Percentiles rank a stretch among this genome's conserved stretches.
Evolutionary conservation across 345 rosid species (phyloP).

Genomic region (Brassica carinata): DNA sequence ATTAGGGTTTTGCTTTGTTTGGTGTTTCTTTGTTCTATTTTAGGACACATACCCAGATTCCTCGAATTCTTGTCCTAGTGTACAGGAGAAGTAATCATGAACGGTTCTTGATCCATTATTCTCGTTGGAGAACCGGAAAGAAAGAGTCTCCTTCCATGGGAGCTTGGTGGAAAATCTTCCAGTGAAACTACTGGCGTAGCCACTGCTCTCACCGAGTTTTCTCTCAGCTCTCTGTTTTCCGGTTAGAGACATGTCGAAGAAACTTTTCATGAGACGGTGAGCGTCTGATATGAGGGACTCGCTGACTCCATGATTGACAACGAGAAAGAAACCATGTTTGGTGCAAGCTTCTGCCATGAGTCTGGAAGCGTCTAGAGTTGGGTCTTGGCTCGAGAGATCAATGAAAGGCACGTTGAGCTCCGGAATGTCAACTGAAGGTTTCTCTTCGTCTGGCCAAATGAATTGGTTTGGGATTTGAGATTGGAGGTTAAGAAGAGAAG

Average conservation of each 20-base stretch:
- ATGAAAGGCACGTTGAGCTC: slow-evolving; percentile 77
- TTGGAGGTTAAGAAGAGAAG: slow-evolving; percentile 56
- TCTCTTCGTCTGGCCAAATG: slow-evolving; percentile 92
- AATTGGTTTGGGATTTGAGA: slow-evolving; percentile 70
- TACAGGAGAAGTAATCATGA: slow-evolving; percentile 53
- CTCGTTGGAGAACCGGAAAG: slow-evolving; percentile 64
- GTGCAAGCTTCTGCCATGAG: slow-evolving; percentile 71
- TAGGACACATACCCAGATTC: slow-evolving; percentile 64
- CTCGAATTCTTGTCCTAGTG: slow-evolving; percentile 68
- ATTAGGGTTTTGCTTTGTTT: slow-evolving; percentile 15
- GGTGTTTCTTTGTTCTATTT: slow-evolving; percentile 12
- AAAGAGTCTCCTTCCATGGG: slow-evolving; percentile 98
- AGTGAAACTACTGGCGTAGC: slow-evolving; percentile 98
- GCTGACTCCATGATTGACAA: slow-evolving; percentile 84
- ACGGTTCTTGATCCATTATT: slow-evolving; percentile 47
- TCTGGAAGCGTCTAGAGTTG: slow-evolving; percentile 59
- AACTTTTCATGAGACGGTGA: slow-evolving; percentile 61
- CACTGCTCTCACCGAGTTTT: slow-evolving; percentile 77
- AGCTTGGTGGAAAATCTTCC: slow-evolving; percentile 87
- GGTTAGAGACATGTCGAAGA: slow-evolving; percentile 73
- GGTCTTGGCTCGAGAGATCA: slow-evolving; percentile 64
- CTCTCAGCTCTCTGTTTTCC: slow-evolving; percentile 81
- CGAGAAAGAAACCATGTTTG: slow-evolving; percentile 88
- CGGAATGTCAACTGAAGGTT: slow-evolving; percentile 56
- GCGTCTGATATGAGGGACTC: slow-evolving; percentile 62